phyloP scores from a whole-genome alignment of 2,329 filamentous ascomycete genomes.

The Penicillium brevicompactum region DNA sequence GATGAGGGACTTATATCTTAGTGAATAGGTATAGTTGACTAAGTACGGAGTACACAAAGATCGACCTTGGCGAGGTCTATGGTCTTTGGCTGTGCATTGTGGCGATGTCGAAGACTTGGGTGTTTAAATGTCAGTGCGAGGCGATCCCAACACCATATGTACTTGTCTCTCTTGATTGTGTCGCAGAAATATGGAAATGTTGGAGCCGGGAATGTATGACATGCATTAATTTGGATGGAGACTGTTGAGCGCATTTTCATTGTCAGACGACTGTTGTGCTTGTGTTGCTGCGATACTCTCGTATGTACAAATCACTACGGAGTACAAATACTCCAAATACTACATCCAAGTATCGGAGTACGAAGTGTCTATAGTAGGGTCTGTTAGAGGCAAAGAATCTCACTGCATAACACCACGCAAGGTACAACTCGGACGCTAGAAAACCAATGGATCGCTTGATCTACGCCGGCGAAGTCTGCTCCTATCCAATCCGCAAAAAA shows the following conservation, averaged over 20 bases:
- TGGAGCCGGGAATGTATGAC: conserved; percentile 16
- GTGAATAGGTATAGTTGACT: neutral
- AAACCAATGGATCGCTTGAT: conserved; percentile 7
- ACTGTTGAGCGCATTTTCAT: conserved; percentile 9
- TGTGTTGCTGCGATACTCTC: conserved; percentile 5
- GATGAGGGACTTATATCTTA: too few relatives aligned
- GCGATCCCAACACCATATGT: neutral
- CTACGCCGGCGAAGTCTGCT: conserved; percentile 9
- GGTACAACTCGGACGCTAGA: conserved; percentile 6
- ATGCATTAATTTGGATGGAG: conserved; percentile 22
- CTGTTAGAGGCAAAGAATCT: neutral
- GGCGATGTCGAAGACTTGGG: conserved; percentile 4
- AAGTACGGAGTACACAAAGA: neutral
- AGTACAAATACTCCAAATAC: too few relatives aligned
- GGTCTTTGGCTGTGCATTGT: conserved; percentile 5
- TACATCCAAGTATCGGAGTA: too few relatives aligned
- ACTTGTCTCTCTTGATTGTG: neutral
- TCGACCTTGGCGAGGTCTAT: neutral
- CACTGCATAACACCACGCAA: conserved; percentile 3
- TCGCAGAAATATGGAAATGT: conserved; percentile 1
- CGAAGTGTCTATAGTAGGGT: neutral
- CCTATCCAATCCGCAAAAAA: conserved; percentile 6
- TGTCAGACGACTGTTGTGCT: conserved; percentile 10
- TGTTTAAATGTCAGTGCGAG: neutral
- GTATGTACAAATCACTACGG: neutral